A percentile compares a stretch with the other conserved stretches of the same genome.
Evolutionary conservation across 2,329 filamentous ascomycete species (phyloP).

Genomic region (Trichoderma sp.): DNA sequence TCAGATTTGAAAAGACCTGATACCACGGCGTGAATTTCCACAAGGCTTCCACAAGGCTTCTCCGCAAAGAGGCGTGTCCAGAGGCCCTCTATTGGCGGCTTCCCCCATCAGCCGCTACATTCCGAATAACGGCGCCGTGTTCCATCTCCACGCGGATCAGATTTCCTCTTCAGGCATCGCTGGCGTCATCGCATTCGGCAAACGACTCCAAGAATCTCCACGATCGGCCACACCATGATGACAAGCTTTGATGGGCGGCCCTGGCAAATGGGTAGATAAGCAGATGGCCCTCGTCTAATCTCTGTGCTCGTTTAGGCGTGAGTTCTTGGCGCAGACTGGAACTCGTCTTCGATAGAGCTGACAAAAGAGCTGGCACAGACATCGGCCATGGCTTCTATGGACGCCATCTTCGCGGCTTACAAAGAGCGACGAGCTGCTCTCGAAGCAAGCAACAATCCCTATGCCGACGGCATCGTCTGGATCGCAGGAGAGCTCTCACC

Average conservation of each 20-base stretch:
- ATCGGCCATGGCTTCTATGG: slow-evolving; percentile 6
- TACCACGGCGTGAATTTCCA: neutral
- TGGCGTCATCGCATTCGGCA: neutral
- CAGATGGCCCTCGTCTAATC: neutral
- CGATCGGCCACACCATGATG: slow-evolving; percentile 1
- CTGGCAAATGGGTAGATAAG: neutral
- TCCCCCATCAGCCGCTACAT: neutral
- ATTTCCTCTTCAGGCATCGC: slow-evolving; percentile 1
- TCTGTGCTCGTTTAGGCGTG: neutral
- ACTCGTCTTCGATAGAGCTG: neutral
- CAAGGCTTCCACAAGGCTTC: neutral
- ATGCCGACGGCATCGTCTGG: slow-evolving; percentile 6
- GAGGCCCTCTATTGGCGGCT: neutral
- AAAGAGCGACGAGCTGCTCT: neutral
- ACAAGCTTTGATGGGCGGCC: neutral
- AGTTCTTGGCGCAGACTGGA: no score
- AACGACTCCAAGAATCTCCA: neutral
- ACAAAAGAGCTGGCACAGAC: neutral
- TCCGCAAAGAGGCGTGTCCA: neutral
- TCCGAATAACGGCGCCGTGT: neutral
- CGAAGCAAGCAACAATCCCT: slow-evolving; percentile 9
- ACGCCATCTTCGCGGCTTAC: slow-evolving; percentile 4
- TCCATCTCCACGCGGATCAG: neutral
- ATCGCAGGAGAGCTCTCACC: slow-evolving; percentile 8
- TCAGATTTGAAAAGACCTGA: no score